Evolutionary conservation across 495 filamentous ascomycete genomes (phyloP), one percentile per base, ranked within the genome.

Genomic region (Xylaria flabelliformis): DNA sequence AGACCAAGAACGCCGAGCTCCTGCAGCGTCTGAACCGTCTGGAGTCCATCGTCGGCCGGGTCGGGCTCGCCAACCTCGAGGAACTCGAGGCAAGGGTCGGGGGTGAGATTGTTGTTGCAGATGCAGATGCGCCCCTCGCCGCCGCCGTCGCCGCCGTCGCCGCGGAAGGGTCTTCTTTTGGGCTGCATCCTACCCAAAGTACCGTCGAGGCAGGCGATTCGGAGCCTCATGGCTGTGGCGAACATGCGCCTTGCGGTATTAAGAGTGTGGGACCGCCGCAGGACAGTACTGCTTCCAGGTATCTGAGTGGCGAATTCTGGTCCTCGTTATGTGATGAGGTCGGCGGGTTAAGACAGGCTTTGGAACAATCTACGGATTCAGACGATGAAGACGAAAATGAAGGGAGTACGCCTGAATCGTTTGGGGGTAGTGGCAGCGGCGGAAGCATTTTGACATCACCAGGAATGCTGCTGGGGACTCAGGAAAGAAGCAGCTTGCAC

Each of bases 251-350:
- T 21, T 17, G 42, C 34, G 21, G 58, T 53, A 53, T 64, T 13
- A 62, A 74, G 64, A 61, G 76, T 61, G 63, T 71, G 65, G 69
- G 73, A 42, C 62, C 66, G 48, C 72, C 75, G 62, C 74, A 73
- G 44, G 61, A 72, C 26, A 76, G 75, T 56, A 74, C 73, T 21
- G 75, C 78, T 15, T 75, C 77, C 2, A 85, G 88, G 72, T 96
- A 96, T 81, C 87, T 96, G 58, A 93, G 91, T 74, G 91, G 89
- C 75, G 89, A 90, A 42, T 91, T 95, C 70, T 96, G 93, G 93
- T 88, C 89, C 19, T 92, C 88, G 75, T 82, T 96, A 48, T 90
- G 89, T 65, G 87, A 90, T 67, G 92, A 96, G 83, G 92, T 85
- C 74, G 80, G 80, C 64, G 82, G 82, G 50, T 74, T 85, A 34